Evolutionary conservation across 345 rosid genomes (phyloP), one percentile per base, ranked within the genome.

Genomic region (Carallia brachiata): DNA sequence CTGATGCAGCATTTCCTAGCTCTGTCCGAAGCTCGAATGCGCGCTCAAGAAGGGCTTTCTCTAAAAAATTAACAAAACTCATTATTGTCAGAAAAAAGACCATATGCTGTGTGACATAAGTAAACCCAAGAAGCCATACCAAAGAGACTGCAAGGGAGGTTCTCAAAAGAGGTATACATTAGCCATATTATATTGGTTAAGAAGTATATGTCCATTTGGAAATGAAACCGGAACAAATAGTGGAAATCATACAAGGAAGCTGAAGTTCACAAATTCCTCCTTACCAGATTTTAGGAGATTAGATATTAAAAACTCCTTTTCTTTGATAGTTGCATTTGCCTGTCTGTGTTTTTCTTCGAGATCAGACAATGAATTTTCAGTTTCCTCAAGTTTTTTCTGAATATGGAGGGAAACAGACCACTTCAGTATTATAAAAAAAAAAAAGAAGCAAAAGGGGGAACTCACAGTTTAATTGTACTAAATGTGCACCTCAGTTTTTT

Each of bases 401-500:
- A 61, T 6, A 15, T 36, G 31, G 36, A 31, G 48, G 5, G 63
- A 73, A 36, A 65, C 48, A 75, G 13, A 9, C 64, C 52, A 61
- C 70, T 57, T 80, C 69, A 78, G 70, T 67, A 18, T 15, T 65
- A 67, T 37, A 66, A 44, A 39, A 19, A n/a, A 47, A 6, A 37
- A 55, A 18, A 6, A 37, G 59, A 18, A 61, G 56, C 7, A 76
- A 36, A 66, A 40, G 19, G 60, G 60, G 60, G 16, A 19, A 55
- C 13, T 9, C 4, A 13, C 60, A 9, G 60, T 30, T 27, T 57
- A 36, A 40, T 7, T 55, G 27, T 83, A 92, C 96, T 44, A 4
- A 44, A 55, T 55, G 31, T 30, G 27, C 13, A 55, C 60, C 96
- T 92, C 92, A 52, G 93, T 85, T 77, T 75, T 87, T 58, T 83